A percentile compares a stretch with the other conserved stretches of the same genome.
These are phyloP conservation scores for Exserohilum turcica DNA, from an alignment of 2,329 filamentous ascomycete genomes.

Conservation along the genomic window DNA sequence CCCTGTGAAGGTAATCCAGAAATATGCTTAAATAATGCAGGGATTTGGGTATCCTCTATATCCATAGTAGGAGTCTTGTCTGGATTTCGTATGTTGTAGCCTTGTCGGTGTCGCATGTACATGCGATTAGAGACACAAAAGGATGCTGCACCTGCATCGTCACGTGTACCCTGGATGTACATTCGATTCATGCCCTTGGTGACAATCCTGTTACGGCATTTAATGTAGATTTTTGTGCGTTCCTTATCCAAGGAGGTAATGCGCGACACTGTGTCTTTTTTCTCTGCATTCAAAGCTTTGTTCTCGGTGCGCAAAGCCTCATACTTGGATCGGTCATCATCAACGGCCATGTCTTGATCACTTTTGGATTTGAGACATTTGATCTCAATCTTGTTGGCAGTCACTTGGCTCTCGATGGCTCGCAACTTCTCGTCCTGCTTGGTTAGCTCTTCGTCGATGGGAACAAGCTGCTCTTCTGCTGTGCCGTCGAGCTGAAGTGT, in stretches of 20 bases:
- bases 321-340: not conserved
- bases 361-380: not conserved
- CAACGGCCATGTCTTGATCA: not conserved
- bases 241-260: not conserved
- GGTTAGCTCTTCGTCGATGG: conserved; percentile 1
- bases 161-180: conserved; percentile 18
- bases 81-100: not conserved
- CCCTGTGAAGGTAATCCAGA: conserved; percentile 18
- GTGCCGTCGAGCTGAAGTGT: conserved; percentile 2
- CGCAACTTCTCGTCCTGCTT: not conserved
- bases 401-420: not conserved
- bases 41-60: conserved; percentile 23
- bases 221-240: conserved; percentile 7
- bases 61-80: conserved; percentile 8
- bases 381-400: not conserved
- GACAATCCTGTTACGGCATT: conserved; percentile 18
- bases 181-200: conserved; percentile 4
- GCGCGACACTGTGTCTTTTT: not conserved
- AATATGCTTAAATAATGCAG: conserved; percentile 16
- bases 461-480: conserved; percentile 2
- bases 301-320: not conserved
- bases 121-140: conserved; percentile 29
- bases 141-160: conserved; percentile 10
- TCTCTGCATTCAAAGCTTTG: conserved; percentile 1
- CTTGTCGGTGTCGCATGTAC: conserved; percentile 22